phyloP scores from a whole-genome alignment of 73 alveolate genomes.

The Tetrahymena thermophila region DNA sequence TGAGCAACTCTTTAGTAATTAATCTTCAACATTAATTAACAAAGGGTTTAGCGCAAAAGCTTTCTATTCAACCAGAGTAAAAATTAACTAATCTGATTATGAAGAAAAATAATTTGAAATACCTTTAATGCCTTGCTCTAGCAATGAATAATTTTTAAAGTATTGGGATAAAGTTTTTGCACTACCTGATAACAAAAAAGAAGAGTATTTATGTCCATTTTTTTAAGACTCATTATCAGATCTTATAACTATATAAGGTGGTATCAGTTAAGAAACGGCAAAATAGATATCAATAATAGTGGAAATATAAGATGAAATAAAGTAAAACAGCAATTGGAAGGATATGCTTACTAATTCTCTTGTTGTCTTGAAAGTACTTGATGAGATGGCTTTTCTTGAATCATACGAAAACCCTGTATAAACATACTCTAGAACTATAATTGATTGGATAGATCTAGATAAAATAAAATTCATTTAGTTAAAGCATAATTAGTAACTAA shows the following conservation, averaged over 20 bases:
- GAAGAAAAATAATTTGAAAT: background rate
- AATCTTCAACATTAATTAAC: background rate
- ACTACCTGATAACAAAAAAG: background rate
- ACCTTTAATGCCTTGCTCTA: background rate
- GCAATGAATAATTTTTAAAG: background rate
- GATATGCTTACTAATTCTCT: background rate
- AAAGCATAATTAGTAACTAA: background rate
- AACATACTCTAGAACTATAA: background rate
- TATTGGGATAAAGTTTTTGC: background rate
- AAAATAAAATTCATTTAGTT: background rate
- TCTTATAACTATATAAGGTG: background rate
- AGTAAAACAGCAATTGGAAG: background rate
- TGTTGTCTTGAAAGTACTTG: background rate
- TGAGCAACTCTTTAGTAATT: background rate
- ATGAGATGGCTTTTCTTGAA: background rate
- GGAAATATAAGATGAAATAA: background rate
- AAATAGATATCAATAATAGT: background rate
- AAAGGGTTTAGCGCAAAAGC: background rate
- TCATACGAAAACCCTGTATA: background rate
- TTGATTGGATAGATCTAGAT: background rate
- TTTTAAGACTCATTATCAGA: background rate
- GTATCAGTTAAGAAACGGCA: background rate
- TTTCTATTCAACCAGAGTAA: background rate
- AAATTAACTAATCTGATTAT: background rate
- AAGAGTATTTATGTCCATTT: background rate